Evolutionary conservation across 208 protist genomes (phyloP).

Genomic region (Trypanosoma rangeli): DNA sequence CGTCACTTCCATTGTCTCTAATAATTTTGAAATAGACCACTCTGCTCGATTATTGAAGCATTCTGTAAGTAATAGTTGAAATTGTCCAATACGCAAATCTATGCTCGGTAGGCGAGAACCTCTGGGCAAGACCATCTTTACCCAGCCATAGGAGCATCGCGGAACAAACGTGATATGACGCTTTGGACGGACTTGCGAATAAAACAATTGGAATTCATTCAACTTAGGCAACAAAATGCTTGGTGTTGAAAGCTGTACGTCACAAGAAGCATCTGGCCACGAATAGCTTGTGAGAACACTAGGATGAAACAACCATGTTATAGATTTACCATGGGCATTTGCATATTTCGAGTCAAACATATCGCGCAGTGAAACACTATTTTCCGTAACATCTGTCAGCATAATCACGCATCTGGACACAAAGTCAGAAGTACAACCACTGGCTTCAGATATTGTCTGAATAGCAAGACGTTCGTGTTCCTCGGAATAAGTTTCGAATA

Average conservation of each 20-base stretch:
- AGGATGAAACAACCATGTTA: constrained; percentile 15
- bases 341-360: constrained; percentile 9
- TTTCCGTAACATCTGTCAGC: constrained; percentile 25
- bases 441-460: constrained; percentile 16
- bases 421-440: constrained; percentile 28
- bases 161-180: constrained; percentile 18
- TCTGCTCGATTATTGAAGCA: constrained; percentile 41
- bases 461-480: constrained; percentile 20
- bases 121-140: constrained; percentile 18
- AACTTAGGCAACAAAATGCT: constrained; percentile 5
- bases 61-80: constrained; percentile 28
- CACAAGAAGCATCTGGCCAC: constrained; percentile 18
- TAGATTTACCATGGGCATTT: background rate
- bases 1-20: constrained; percentile 27
- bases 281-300: constrained; percentile 27
- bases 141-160: constrained; percentile 19
- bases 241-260: constrained; percentile 9
- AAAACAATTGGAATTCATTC: constrained; percentile 21
- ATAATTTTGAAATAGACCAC: constrained; percentile 36
- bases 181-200: constrained; percentile 20
- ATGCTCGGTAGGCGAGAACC: constrained; percentile 14
- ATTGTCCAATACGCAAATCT: constrained; percentile 19
- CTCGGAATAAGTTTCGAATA: constrained; percentile 21
- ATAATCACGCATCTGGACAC: constrained; percentile 25
- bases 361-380: constrained; percentile 5